phyloP scores from a whole-genome alignment of 768 basidiomycete species.

The Lyophyllum atratum region DNA sequence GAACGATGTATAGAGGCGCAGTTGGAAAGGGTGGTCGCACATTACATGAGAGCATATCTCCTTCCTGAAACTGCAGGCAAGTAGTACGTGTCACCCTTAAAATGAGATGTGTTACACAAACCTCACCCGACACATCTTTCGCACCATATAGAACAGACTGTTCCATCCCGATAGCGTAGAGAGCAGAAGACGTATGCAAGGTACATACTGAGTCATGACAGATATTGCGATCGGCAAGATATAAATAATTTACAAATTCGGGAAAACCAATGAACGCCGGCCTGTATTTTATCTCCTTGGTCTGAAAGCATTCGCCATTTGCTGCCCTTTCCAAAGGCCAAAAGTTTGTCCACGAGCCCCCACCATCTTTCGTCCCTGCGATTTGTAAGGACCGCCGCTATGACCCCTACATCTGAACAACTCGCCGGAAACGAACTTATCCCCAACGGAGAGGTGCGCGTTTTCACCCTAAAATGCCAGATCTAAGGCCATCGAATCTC shows the following conservation, averaged over 20 bases:
- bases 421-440: conserved; percentile 2
- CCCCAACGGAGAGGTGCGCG: conserved; percentile 9
- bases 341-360: not conserved
- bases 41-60: not conserved
- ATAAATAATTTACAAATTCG: not conserved
- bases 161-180: no score
- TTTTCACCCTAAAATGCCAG: not conserved
- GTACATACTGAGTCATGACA: no score
- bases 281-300: not conserved
- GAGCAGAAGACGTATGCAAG: no score
- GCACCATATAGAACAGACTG: no score
- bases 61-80: no score
- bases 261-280: not conserved
- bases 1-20: not conserved
- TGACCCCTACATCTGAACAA: not conserved
- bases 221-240: not conserved
- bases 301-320: not conserved
- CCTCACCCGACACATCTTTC: no score
- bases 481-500: not conserved
- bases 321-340: not conserved
- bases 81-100: no score
- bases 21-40: not conserved
- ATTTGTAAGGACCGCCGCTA: not conserved
- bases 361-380: not conserved
- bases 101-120: no score